Evolutionary conservation across 352 stramenopile genomes (phyloP), one percentile per base, ranked within the genome.

Genomic region (Elongisporangium undulatum): DNA sequence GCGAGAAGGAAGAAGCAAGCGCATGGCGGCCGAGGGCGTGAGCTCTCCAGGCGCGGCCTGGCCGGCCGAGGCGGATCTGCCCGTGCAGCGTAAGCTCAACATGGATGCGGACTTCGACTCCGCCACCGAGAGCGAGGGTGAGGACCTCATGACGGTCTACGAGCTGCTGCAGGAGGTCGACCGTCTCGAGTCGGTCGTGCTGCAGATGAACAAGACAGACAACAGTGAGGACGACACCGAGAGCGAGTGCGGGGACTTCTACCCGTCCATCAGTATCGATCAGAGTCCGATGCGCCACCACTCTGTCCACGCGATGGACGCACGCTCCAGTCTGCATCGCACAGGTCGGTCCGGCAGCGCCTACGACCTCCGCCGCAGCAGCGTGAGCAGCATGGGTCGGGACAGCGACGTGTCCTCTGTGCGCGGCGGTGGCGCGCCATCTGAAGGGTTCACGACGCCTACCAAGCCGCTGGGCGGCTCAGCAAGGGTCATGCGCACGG

Each of bases 141-240:
- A 62, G 38, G 61, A 74, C 13, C 57, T 84, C 53, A 78, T 80
- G 20, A 77, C 70, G 9, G 79, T 90, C 5, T 65, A 73, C 19
- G 79, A 87, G 21, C 72, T 92, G 39, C 71, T 90, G 51, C 57
- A 75, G 22, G 62, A 81, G 52, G 79, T 92, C 17, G 56, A 62
- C 23, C 62, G 64, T 1, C 71, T 92, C 45, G 75, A 89, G 48
- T 58, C 69, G 15, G 59, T 38, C 0, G 79, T 86, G 66, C 68
- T 76, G n/a, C 71, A 70, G 39, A 67, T 85, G 23, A 61, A 64
- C 21, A 38, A 29, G 4, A 49, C 48, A 8, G 57, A 72, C 48
- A 58, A 73, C 45, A 34, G 50, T 24, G 49, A 58, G 17, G 56
- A 17, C 19, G 52, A 63, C 29, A 41, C 4, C 29, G 29, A 41